Evolutionary conservation across 257 asterid genomes (phyloP).

Genomic region (Galeopsis tetrahit): DNA sequence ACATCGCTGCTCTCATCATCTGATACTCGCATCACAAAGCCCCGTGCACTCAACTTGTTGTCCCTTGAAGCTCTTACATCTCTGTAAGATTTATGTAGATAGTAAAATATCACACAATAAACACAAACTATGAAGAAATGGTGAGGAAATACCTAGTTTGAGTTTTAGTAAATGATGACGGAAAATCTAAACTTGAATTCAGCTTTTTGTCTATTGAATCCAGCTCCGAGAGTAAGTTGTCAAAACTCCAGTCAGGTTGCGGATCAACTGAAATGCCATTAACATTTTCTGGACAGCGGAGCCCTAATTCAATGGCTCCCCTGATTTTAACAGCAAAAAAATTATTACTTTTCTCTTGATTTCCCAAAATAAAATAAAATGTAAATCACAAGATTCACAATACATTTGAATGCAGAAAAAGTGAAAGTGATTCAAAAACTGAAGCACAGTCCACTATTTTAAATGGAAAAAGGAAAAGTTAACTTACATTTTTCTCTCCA

Average conservation of each 20-base stretch:
- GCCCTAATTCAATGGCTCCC: slow-evolving; percentile 57
- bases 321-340: slow-evolving; percentile 42
- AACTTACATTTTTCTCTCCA: slow-evolving; percentile 29
- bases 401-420: background rate
- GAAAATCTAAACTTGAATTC: slow-evolving; percentile 37
- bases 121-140: background rate
- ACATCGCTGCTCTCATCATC: slow-evolving; percentile 45
- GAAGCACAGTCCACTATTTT: background rate
- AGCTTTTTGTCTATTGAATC: slow-evolving; percentile 54
- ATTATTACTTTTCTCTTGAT: slow-evolving; percentile 4
- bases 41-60: slow-evolving; percentile 36
- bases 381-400: slow-evolving; percentile 4
- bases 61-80: slow-evolving; percentile 45
- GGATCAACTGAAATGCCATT: slow-evolving; percentile 73
- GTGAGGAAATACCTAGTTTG: slow-evolving; percentile 52
- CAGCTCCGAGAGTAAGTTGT: slow-evolving; percentile 65
- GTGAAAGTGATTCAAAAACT: background rate
- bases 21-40: slow-evolving; percentile 62
- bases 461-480: background rate
- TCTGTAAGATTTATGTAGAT: slow-evolving; percentile 40
- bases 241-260: slow-evolving; percentile 85
- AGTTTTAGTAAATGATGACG: slow-evolving; percentile 50
- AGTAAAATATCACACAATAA: slow-evolving; percentile 22
- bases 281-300: slow-evolving; percentile 47
- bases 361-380: background rate